phyloP scores from a whole-genome alignment of 1,284 basidiomycete species.

The Puccinia triticina region DNA sequence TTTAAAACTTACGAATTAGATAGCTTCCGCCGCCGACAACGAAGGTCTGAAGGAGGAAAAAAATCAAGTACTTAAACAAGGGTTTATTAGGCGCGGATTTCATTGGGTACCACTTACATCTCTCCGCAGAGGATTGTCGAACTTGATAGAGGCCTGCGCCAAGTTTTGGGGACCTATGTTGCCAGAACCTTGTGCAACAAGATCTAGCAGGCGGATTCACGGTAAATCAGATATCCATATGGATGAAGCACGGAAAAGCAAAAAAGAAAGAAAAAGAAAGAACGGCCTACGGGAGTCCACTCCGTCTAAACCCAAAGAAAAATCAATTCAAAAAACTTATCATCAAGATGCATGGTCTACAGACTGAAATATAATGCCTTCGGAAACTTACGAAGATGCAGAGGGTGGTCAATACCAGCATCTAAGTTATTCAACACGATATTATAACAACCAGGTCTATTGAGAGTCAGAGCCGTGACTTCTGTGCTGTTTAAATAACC shows the following conservation, averaged over 20 bases:
- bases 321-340: constrained; percentile 2
- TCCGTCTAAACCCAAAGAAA: constrained; percentile 39
- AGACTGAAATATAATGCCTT: constrained; percentile 50
- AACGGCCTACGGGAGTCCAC: constrained; percentile 48
- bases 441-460: constrained; percentile 38
- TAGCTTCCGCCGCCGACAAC: constrained; percentile 47
- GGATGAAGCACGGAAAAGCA: too few species aligned
- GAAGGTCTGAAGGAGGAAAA: constrained; percentile 33
- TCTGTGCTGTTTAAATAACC: constrained; percentile 43
- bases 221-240: neutral
- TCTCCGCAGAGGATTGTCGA: constrained; percentile 37
- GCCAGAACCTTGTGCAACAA: constrained; percentile 44
- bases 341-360: neutral
- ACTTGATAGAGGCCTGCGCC: neutral
- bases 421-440: constrained; percentile 60
- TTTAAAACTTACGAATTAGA: constrained; percentile 33
- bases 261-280: too few species aligned
- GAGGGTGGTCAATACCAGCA: constrained; percentile 59
- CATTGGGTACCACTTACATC: constrained; percentile 29
- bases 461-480: constrained; percentile 45
- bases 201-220: constrained; percentile 19
- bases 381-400: constrained; percentile 57
- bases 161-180: constrained; percentile 44
- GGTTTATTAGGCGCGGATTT: neutral
- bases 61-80: neutral